Percentiles rank a stretch among this genome's conserved stretches.
These are phyloP conservation scores for Chalciporus chontae DNA, from an alignment of 768 basidiomycete species.

Conservation along the genomic window DNA sequence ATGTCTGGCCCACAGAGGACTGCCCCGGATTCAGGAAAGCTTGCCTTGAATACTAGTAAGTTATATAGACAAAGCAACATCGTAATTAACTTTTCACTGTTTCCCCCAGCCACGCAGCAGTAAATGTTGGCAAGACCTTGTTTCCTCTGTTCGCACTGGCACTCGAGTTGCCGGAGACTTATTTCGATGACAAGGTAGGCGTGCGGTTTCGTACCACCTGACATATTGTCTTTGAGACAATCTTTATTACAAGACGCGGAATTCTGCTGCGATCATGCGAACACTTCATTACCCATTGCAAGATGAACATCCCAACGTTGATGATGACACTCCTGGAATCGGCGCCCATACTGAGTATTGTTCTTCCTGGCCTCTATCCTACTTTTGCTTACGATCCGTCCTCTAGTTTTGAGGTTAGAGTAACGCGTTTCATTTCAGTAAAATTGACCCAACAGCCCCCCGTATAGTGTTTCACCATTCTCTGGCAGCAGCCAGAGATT, in stretches of 20 bases:
- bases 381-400: background rate
- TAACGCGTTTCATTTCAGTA: background rate
- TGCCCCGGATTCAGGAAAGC: constrained; percentile 57
- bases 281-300: constrained; percentile 78
- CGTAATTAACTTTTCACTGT: constrained; percentile 20
- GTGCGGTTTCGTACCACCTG: background rate
- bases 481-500: constrained; percentile 74
- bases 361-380: background rate
- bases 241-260: constrained; percentile 41
- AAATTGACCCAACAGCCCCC: background rate
- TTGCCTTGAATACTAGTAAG: constrained; percentile 66
- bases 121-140: constrained; percentile 50
- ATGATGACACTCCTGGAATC: constrained; percentile 74
- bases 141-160: constrained; percentile 73
- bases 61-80: constrained; percentile 17
- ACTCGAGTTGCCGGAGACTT: constrained; percentile 54
- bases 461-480: constrained; percentile 76
- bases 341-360: constrained; percentile 75
- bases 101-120: constrained; percentile 46
- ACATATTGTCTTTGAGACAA: background rate
- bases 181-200: constrained; percentile 64
- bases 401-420: constrained; percentile 41
- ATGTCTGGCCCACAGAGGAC: constrained; percentile 72
- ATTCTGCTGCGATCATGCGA: constrained; percentile 63
- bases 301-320: constrained; percentile 41